Evolutionary conservation across 73 alveolate species (phyloP), one percentile per base, ranked within the genome.

Genomic region (Halteria grandinella): DNA sequence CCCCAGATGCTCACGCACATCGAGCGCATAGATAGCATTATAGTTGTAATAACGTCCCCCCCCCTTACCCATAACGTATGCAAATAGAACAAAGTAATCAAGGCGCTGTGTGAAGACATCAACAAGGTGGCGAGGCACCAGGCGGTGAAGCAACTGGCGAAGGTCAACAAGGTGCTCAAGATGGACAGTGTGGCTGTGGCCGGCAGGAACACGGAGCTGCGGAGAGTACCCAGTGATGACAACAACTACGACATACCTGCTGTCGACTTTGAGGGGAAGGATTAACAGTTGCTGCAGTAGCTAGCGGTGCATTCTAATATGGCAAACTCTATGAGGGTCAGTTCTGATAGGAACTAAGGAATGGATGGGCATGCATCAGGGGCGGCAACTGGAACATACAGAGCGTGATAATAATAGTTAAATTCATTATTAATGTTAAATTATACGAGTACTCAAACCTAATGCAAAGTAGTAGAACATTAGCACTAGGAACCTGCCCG

Each of bases 21-120:
- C 12, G 88, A 59, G 29, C 58, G 45, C 20, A 62, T 75, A 4
- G 88, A 75, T 45, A 17, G 24, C 1, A 24, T 69, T 1, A 75
- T 75, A n/a, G 48, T 75, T 69, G 80, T 44, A 75, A 58, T 60
- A 29, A 25, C n/a, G n/a, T n/a, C n/a, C n/a, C n/a, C n/a, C n/a
- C n/a, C n/a, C n/a, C n/a, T n/a, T n/a, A n/a, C n/a, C n/a, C 52
- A 11, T 23, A 52, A 0, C 24, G 23, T 34, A 44, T 41, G 1
- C 20, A 25, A 20, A 21, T 28, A 40, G 69, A 40, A 69, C 12
- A 69, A 69, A 50, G 71, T 44, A 8, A 34, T 44, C 6, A 69
- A 69, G 29, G 40, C 25, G 1, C 25, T 48, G 25, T 34, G 83
- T 48, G 70, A 50, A 12, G 83, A 69, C 29, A 27, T 44, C 15